Evolutionary conservation across 2,329 filamentous ascomycete genomes (phyloP), one percentile per base, ranked within the genome.

Genomic region (Colletotrichum musicola): DNA sequence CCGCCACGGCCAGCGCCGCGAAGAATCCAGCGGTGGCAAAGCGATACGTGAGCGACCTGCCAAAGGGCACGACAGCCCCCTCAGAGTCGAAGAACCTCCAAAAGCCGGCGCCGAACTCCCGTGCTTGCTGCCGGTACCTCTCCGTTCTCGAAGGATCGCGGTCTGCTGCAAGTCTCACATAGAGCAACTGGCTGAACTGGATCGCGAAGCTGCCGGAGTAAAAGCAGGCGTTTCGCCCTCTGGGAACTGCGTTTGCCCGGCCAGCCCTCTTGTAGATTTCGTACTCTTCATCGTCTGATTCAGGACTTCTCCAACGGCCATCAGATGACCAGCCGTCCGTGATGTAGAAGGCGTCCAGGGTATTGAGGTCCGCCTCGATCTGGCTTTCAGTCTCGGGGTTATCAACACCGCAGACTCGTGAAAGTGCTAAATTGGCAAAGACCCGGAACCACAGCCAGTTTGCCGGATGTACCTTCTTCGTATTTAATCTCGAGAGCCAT

Each of bases 371-470:
- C 0, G 74, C 72, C 9, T 81, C 71, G 70, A 87, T 82, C 6
- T 76, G 75, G 0, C 71, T 62, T n/a, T 76, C 72, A 0, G 85
- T 71, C 7, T 80, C 72, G 0, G 76, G 73, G 1, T 74, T 62
- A 0, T 80, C 74, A 0, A 82, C 74, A 0, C 81, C 80, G 13
- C 81, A 82, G 0, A 80, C 77, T 44, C 81, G 82, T 1, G 80
- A 73, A 0, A 86, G 73, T 0, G 84, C 83, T 1, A 86, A 73
- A 59, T 86, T 86, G 1, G 78, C 81, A 74, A 86, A 83, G 1
- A 86, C 79, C 0, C 84, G 81, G 62, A 87, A 87, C 84, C 84
- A 87, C 0, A 82, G 78, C 85, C 85, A 86, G 62, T 87, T 87
- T 0, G 80, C 86, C 2, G 74, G 71, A 0, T 84, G 84, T 75